phyloP scores from a whole-genome alignment of 2,329 filamentous ascomycete genomes.

The Dactylellina drechsleri region DNA sequence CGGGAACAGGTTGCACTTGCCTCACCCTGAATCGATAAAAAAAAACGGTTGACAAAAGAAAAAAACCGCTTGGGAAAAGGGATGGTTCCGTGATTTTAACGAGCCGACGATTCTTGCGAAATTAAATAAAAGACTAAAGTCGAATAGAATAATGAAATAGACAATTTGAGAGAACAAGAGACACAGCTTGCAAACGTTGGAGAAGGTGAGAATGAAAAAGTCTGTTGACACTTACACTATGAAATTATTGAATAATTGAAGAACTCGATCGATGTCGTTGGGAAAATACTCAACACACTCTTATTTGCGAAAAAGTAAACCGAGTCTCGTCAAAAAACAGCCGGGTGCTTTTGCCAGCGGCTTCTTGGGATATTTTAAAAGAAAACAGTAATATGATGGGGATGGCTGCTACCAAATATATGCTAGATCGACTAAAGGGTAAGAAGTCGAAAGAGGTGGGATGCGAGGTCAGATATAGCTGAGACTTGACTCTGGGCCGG shows the following conservation, averaged over 20 bases:
- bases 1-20: constrained; percentile 7
- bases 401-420: constrained; percentile 51
- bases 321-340: constrained; percentile 2
- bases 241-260: too few relatives aligned
- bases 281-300: too few relatives aligned
- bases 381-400: constrained; percentile 19
- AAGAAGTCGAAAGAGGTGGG: constrained; percentile 46
- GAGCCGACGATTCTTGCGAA: too few relatives aligned
- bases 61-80: neutral
- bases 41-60: neutral
- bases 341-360: constrained; percentile 33
- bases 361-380: constrained; percentile 29
- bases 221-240: too few relatives aligned
- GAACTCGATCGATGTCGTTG: too few relatives aligned
- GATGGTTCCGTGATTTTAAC: too few relatives aligned
- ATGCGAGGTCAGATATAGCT: constrained; percentile 51
- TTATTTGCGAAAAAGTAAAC: too few relatives aligned
- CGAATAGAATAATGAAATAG: too few relatives aligned
- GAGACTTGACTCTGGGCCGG: constrained; percentile 17
- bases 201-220: too few relatives aligned
- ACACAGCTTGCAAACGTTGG: too few relatives aligned
- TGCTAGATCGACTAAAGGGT: constrained; percentile 44
- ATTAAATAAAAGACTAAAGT: too few relatives aligned
- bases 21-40: neutral
- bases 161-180: too few relatives aligned